Percentiles rank a stretch among this genome's conserved stretches.
Conservation (phyloP, 2,329 filamentous ascomycete species). For the Trichoderma aggressivum region DNA sequence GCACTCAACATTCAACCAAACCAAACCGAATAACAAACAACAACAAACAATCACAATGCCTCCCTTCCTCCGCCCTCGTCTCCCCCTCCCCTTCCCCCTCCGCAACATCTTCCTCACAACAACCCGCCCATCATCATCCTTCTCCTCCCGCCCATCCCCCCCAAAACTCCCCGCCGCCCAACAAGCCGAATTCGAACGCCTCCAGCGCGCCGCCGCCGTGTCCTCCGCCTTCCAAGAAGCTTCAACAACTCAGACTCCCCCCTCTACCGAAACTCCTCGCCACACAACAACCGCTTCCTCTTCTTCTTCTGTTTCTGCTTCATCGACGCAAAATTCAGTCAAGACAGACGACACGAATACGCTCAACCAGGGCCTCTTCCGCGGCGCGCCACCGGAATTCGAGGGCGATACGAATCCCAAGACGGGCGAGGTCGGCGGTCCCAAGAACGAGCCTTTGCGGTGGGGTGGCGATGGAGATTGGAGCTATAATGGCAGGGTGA, state of each 20-base stretch:
- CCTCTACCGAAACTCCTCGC: slow-evolving; percentile 23
- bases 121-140: slow-evolving; percentile 39
- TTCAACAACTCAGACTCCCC: slow-evolving; percentile 26
- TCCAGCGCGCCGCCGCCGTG: slow-evolving; percentile 63
- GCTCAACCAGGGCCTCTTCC: slow-evolving; percentile 59
- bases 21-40: background rate
- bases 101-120: slow-evolving; percentile 10
- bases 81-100: background rate
- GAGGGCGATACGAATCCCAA: slow-evolving; percentile 87
- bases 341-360: slow-evolving; percentile 29
- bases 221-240: slow-evolving; percentile 39
- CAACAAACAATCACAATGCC: background rate
- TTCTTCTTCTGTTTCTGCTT: background rate
- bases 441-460: slow-evolving; percentile 92
- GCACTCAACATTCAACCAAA: background rate
- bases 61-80: background rate
- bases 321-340: background rate
- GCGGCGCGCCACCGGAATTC: slow-evolving; percentile 85
- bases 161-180: slow-evolving; percentile 84
- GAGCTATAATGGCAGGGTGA: slow-evolving; percentile 93
- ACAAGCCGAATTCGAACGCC: slow-evolving; percentile 84
- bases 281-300: slow-evolving; percentile 18
- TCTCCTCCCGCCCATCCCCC: slow-evolving; percentile 62
- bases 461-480: slow-evolving; percentile 78
- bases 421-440: slow-evolving; percentile 93